Percentiles rank a stretch among this genome's conserved stretches.
phyloP scores from a whole-genome alignment of 106 monocot species.

The Chionographis japonica region DNA sequence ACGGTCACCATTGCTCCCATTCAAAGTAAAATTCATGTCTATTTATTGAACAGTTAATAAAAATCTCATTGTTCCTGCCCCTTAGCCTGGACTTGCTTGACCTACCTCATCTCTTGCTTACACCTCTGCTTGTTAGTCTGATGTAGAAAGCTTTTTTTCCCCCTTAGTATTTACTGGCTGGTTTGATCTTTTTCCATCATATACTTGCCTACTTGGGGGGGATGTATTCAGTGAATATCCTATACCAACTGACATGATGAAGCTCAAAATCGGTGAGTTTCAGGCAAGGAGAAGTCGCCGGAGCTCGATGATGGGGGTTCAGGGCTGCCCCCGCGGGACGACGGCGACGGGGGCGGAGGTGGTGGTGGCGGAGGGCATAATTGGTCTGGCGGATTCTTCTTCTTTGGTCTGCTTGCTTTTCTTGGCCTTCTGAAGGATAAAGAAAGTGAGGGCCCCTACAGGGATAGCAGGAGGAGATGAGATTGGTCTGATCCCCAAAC shows the following conservation, averaged over 20 bases:
- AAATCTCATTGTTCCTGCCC: neutral
- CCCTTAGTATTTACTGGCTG: no score
- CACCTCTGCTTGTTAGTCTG: no score
- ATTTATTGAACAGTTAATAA: neutral
- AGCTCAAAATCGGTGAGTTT: neutral
- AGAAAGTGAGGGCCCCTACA: conserved; percentile 54
- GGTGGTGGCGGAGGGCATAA: conserved; percentile 40
- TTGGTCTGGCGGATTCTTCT: conserved; percentile 56
- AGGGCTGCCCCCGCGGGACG: conserved; percentile 47
- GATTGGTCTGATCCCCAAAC: no score
- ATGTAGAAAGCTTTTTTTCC: no score
- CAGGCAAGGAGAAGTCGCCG: conserved; percentile 59
- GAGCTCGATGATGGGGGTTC: conserved; percentile 54
- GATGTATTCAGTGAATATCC: no score
- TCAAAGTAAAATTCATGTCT: conserved; percentile 21
- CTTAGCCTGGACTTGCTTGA: no score
- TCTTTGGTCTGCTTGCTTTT: conserved; percentile 53
- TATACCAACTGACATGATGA: no score
- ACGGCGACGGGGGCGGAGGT: conserved; percentile 41
- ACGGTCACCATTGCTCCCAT: conserved; percentile 53
- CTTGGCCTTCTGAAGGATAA: conserved; percentile 49
- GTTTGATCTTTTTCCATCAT: no score
- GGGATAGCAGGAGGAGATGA: conserved; percentile 23
- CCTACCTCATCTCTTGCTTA: no score
- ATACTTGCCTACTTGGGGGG: no score